Base-by-base conservation (phyloP, 2,329 filamentous ascomycete species). In the Fusarium bulbicola region DNA sequence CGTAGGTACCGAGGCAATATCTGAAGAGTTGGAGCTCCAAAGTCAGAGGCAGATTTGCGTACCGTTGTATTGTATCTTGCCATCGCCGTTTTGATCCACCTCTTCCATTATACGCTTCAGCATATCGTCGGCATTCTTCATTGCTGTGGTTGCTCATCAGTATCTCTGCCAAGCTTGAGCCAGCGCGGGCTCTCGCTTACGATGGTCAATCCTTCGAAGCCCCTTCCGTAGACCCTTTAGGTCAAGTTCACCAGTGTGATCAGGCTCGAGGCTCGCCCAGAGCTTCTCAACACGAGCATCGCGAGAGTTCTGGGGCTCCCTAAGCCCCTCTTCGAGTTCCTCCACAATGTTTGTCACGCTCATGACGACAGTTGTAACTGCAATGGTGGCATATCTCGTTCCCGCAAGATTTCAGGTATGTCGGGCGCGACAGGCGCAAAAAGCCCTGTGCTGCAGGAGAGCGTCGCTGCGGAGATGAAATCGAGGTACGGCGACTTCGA, bases 121-220 rank as follows among this genome's bases (percentile, higher is more conserved):
- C 86, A 98, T 90, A 42, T 89, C 86, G 82, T 97, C 93, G 80
- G 96, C 96, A 87, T 98, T 96, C 86, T 98, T 97, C 79, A 99
- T 82, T 57, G 88, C 88, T 91, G 76, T 77, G 71, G 53, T 68
- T 36, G 42, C 69, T 34, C 45, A 72, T 80, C 63, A 81, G 78
- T 72, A 73, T 53, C 56, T 72, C 69, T 47, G 36, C 52, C 57
- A 50, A 42, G 52, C 53, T 47, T 50, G 52, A 50, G 58, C 60
- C 53, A 57, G 26, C 64, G 43, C 54, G 64, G 60, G 56, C 58
- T 56, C 52, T 70, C 49, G 77, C 86, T 84, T 80, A 97, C 95
- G 96, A 82, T 99, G 96, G 82, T 98, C 95, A 79, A 98, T 94
- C 82, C 91, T 93, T 81, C 87, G 91, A 79, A 99, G 84, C 8